Base-by-base conservation (phyloP, 1,284 basidiomycete genomes). In the Melampsora occidentalis region DNA sequence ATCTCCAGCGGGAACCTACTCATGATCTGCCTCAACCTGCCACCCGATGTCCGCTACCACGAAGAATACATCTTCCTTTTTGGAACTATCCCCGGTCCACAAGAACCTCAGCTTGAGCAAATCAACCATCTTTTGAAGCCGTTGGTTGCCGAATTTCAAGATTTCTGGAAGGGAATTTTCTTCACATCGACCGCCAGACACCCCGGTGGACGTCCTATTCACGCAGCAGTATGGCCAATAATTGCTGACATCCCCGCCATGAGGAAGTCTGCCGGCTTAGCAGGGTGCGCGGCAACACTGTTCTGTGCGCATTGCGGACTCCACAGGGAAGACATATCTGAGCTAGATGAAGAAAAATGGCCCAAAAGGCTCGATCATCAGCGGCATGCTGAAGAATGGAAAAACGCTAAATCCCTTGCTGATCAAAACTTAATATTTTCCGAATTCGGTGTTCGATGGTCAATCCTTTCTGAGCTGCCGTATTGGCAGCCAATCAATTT, bases 91-190 rank as follows among this genome's bases (percentile, higher is more conserved):
- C 61, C 61, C 16, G 61, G 61, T 18, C 61, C 61, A 16, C 35
- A 63, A 7, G 28, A 28, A 16, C 18, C 61, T 28, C 28, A 63
- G 6, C 20, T 5, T 0, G 77, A 81, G 42, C 62, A 77, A 16
- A 79, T 85, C 9, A 85, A 86, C 71, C 79, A 83, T 62, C 83
- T 82, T 67, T 67, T 86, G 0, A 69, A 72, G 1, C 84, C 83
- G 0, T 64, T 86, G 12, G 80, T 86, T 2, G 80, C 84, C 65
- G 80, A 81, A 16, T 22, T 69, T 5, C 18, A 63, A 28, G n/a
- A 28, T 5, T 63, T 63, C 5, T 25, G 25, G 33, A 63, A 63
- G 31, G 68, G 68, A 16, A 35, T 31, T 57, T 33, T 22, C 39
- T 69, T 69, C 51, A 14, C 49, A n/a, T 31, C 39, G 39, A 69